A percentile compares a stretch with the other conserved stretches of the same genome.
Evolutionary conservation across 495 filamentous ascomycete genomes (phyloP).

Genomic region (Penicillium cosmopolitanum): DNA sequence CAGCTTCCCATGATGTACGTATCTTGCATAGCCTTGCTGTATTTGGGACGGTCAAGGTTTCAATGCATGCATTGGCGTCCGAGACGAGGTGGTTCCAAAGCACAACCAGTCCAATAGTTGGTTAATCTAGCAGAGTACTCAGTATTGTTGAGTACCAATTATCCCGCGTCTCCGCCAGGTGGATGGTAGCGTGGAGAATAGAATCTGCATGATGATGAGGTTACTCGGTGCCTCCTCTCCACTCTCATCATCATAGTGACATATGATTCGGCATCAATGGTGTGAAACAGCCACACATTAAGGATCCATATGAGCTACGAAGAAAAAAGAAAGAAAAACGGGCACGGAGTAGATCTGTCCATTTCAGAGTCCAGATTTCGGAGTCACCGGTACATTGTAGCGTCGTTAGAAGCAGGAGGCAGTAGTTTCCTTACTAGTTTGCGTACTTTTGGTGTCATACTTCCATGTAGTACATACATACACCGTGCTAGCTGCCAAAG

Average conservation of each 20-base stretch:
- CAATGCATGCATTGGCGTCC: conserved; percentile 19
- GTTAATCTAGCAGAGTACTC: neutral
- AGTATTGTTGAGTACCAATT: neutral
- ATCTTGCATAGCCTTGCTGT: neutral
- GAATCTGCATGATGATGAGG: conserved; percentile 17
- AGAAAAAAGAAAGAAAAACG: neutral
- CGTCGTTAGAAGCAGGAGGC: neutral
- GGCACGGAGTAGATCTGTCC: neutral
- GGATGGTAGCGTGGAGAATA: conserved; percentile 18
- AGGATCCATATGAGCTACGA: conserved; percentile 4
- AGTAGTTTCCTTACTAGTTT: neutral
- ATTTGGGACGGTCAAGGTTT: conserved; percentile 4
- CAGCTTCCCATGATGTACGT: conserved; percentile 1
- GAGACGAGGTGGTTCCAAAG: conserved; percentile 8
- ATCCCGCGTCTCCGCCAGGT: conserved; percentile 15
- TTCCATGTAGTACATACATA: neutral
- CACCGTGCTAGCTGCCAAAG: neutral
- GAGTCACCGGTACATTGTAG: conserved; percentile 9
- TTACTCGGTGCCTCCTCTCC: conserved; percentile 5
- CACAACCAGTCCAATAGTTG: conserved; percentile 14
- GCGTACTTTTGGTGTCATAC: conserved; percentile 5
- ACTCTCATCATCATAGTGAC: conserved; percentile 15
- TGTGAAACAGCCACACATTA: neutral
- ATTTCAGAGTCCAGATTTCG: conserved; percentile 9
- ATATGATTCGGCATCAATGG: conserved; percentile 4